A percentile compares a stretch with the other conserved stretches of the same genome.
Evolutionary conservation across 2,329 filamentous ascomycete genomes (phyloP).

Genomic region (Proliferodiscus dingleyae): DNA sequence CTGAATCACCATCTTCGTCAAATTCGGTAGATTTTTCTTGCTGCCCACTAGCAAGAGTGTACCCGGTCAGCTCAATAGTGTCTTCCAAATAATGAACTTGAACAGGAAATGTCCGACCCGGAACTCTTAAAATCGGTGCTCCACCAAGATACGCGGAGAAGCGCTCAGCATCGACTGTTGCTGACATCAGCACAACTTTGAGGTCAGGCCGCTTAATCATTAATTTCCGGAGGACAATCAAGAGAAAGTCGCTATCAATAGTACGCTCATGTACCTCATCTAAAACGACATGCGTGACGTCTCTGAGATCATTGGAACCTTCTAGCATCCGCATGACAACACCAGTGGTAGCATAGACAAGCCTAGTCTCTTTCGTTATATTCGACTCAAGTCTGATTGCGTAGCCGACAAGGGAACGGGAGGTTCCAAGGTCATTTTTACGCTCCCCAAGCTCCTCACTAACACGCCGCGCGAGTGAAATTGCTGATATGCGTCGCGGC

Average conservation of each 20-base stretch:
- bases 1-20: slow-evolving; percentile 52
- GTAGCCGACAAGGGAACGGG: slow-evolving; percentile 83
- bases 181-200: slow-evolving; percentile 95
- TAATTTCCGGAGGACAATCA: slow-evolving; percentile 85
- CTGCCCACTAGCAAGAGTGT: slow-evolving; percentile 49
- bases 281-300: slow-evolving; percentile 91
- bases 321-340: slow-evolving; percentile 99
- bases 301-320: slow-evolving; percentile 75
- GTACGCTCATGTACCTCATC: slow-evolving; percentile 96
- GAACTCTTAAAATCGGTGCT: slow-evolving; percentile 84
- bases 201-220: slow-evolving; percentile 70
- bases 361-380: slow-evolving; percentile 70
- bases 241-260: slow-evolving; percentile 93
- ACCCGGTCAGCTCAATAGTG: slow-evolving; percentile 81
- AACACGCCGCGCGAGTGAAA: slow-evolving; percentile 86
- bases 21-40: slow-evolving; percentile 51
- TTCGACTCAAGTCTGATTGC: slow-evolving; percentile 91
- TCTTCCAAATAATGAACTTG: slow-evolving; percentile 86
- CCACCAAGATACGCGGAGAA: slow-evolving; percentile 85
- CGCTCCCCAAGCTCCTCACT: slow-evolving; percentile 91
- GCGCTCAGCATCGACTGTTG: slow-evolving; percentile 85
- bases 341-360: slow-evolving; percentile 85
- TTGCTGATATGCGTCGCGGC: slow-evolving; percentile 90
- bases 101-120: slow-evolving; percentile 90
- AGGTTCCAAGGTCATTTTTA: slow-evolving; percentile 74